Conservation (phyloP, 176 grass and related monocot genomes). For the Cocos nucifera region DNA sequence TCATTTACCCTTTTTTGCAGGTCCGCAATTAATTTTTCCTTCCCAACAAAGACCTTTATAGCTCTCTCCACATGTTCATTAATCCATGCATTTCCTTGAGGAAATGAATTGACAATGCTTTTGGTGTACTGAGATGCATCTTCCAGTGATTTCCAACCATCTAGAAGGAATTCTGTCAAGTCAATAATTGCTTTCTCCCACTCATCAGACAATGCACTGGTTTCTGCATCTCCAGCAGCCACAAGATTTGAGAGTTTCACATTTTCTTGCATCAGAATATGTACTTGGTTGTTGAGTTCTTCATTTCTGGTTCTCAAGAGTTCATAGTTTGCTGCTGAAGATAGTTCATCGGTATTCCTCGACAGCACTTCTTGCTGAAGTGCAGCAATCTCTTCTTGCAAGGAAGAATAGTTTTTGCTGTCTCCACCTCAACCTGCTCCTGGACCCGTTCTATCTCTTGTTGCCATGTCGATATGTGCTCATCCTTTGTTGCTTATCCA, state of each 20-base stretch:
- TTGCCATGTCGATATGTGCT: too few relatives aligned
- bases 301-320: slow-evolving; percentile 36
- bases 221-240: slow-evolving; percentile 57
- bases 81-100: slow-evolving; percentile 46
- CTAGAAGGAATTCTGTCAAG: slow-evolving; percentile 64
- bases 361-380: not conserved
- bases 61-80: slow-evolving; percentile 65
- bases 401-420: too few relatives aligned
- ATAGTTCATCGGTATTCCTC: slow-evolving; percentile 9
- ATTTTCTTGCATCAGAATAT: slow-evolving; percentile 51
- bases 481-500: slow-evolving; percentile 20
- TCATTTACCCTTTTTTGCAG: slow-evolving; percentile 52
- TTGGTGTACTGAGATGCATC: slow-evolving; percentile 70
- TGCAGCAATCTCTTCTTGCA: too few relatives aligned
- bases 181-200: slow-evolving; percentile 82
- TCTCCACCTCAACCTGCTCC: too few relatives aligned
- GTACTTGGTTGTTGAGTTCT: slow-evolving; percentile 39
- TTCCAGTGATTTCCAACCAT: slow-evolving; percentile 60
- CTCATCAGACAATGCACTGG: slow-evolving; percentile 41
- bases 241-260: slow-evolving; percentile 44
- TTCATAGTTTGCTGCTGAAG: slow-evolving; percentile 17
- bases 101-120: slow-evolving; percentile 58
- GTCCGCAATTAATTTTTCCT: slow-evolving; percentile 56
- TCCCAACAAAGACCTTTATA: slow-evolving; percentile 69
- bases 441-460: too few relatives aligned